Evolutionary conservation across 441 rosid species (phyloP), one percentile per base, ranked within the genome.

Genomic region (Brassica balearica): DNA sequence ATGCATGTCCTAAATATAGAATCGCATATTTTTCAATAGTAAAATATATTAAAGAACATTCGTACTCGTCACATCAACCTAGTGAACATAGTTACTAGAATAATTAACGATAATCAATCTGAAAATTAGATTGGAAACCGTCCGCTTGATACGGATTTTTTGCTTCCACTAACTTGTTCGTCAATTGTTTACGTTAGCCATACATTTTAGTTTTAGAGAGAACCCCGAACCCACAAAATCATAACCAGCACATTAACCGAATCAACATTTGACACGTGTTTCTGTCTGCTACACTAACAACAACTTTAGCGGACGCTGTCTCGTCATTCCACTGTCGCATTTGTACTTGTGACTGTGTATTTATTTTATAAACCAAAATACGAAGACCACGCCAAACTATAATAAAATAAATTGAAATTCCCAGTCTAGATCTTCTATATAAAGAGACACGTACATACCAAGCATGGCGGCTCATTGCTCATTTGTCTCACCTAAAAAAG

Each of bases 251-350:
- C 67, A 68, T 79, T n/a, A 32, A 62, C 7, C 78, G 36, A 75
- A 80, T 65, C 70, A 67, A 56, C 71, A 68, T 38, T 38, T 29
- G 88, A 81, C 91, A 87, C 90, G 92, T 87, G 89, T 76, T 25
- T 62, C 2, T 87, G 94, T 88, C 91, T 87, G 91, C 85, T 87
- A 74, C 55, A 36, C 48, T 38, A 77, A 73, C 84, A 77, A 82
- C 89, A 86, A 79, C 70, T 80, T 82, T 71, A 73, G 65, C 86
- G 83, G 77, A 78, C 73, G 23, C 74, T 78, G 74, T 78, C 78
- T 68, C 73, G 15, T 72, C 74, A 68, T 51, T 78, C 73, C 70
- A 78, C 74, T 72, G 68, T 67, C 51, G 56, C 69, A 46, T 66
- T 72, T 41, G 36, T 32, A 9, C 34, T 61, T n/a, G 63, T 64